These are phyloP conservation scores for Solanum peruvianum DNA, from an alignment of 257 asterid genomes.

Conservation along the genomic window DNA sequence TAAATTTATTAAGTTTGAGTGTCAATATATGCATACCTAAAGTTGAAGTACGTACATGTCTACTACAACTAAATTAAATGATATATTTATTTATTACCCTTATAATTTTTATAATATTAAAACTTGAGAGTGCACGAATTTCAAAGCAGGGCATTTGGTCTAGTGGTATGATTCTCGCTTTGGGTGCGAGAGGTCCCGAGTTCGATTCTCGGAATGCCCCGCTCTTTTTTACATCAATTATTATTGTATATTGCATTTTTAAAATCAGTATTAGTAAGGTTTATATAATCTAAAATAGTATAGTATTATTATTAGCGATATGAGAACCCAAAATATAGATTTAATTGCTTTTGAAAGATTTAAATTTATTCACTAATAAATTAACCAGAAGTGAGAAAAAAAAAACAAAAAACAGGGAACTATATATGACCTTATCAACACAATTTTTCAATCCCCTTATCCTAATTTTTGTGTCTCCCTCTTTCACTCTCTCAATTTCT, in stretches of 20 bases:
- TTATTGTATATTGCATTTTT: too few species aligned
- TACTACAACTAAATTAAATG: too few species aligned
- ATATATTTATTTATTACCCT: too few species aligned
- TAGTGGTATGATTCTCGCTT: conserved; percentile 86
- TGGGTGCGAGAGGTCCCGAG: conserved; percentile 81
- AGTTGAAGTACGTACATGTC: not conserved
- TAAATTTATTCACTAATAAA: not conserved
- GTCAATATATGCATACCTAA: not conserved
- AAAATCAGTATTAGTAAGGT: not conserved
- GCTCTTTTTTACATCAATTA: not conserved
- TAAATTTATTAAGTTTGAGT: not conserved
- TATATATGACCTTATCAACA: not conserved
- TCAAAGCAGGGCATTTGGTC: conserved; percentile 60
- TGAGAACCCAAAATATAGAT: not conserved
- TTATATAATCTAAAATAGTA: not conserved
- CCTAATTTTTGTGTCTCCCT: not conserved
- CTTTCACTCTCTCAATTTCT: not conserved
- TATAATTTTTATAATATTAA: rapidly evolving
- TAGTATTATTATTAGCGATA: not conserved
- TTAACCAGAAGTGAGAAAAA: not conserved
- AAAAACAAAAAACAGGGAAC: not conserved
- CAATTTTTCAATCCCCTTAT: not conserved
- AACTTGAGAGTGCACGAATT: not conserved
- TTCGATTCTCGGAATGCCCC: conserved; percentile 89
- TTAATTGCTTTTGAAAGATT: not conserved